phyloP scores from a whole-genome alignment of 2,329 filamentous ascomycete genomes.

The Monilinia aucupariae region DNA sequence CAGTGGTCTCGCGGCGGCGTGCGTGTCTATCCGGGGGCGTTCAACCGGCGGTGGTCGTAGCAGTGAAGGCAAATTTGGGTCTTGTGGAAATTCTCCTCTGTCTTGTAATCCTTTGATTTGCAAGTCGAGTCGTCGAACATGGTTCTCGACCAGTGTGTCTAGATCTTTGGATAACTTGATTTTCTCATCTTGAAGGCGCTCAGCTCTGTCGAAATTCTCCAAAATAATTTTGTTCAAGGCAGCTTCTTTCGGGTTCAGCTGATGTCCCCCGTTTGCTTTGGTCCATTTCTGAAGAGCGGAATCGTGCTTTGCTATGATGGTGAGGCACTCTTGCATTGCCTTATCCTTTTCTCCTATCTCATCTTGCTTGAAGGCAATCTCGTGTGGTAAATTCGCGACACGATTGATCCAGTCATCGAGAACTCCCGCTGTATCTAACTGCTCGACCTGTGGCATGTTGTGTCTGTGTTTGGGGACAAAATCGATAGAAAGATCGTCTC shows the following conservation, averaged over 20 bases:
- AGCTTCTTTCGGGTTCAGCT: slow-evolving; percentile 70
- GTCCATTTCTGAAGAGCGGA: slow-evolving; percentile 75
- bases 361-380: slow-evolving; percentile 77
- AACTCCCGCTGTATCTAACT: slow-evolving; percentile 60
- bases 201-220: slow-evolving; percentile 63
- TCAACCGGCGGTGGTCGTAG: slow-evolving; percentile 53
- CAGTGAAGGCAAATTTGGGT: slow-evolving; percentile 58
- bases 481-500: slow-evolving; percentile 67
- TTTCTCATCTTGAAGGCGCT: slow-evolving; percentile 71
- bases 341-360: slow-evolving; percentile 78
- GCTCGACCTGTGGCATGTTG: slow-evolving; percentile 57
- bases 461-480: slow-evolving; percentile 45
- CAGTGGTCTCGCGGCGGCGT: slow-evolving; percentile 24
- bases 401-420: slow-evolving; percentile 73
- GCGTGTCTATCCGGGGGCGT: slow-evolving; percentile 30
- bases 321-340: slow-evolving; percentile 62
- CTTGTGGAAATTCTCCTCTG: slow-evolving; percentile 44
- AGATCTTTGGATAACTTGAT: slow-evolving; percentile 62
- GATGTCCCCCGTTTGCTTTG: slow-evolving; percentile 67
- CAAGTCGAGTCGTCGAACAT: slow-evolving; percentile 55
- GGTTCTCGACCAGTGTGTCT: slow-evolving; percentile 55
- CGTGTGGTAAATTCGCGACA: slow-evolving; percentile 74
- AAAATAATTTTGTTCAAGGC: slow-evolving; percentile 58
- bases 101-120: slow-evolving; percentile 59
- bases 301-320: slow-evolving; percentile 67